Evolutionary conservation across 2,329 filamentous ascomycete genomes (phyloP), one percentile per base, ranked within the genome.

Genomic region (Coniochaeta ligniaria): DNA sequence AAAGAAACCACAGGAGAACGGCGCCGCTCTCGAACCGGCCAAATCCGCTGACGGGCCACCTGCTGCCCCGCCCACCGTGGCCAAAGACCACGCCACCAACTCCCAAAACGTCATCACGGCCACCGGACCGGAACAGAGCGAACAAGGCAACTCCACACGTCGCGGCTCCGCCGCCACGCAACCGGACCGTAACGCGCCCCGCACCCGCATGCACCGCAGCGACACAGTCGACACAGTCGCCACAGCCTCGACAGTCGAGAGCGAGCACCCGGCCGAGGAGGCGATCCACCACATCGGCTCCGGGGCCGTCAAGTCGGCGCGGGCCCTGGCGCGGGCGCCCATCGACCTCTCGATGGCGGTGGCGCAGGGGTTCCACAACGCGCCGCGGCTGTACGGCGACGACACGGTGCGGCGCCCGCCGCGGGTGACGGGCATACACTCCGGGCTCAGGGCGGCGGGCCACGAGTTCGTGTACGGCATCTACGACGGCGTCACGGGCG

Each of bases 351-450:
- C 81, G 0, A 73, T 89, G 45, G 84, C 85, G 0, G 69, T 90
- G 1, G 84, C 85, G 1, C 86, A 89, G 68, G 87, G 87, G 1
- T 89, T 90, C 64, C 87, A 90, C 69, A 90, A 90, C 64, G 86
- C 85, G 0, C 87, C 87, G 1, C 81, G 86, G 2, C 76, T 91
- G 0, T 91, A 90, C 65, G 87, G 87, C 16, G 88, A 91, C 66
- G 81, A 84, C 57, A 90, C 87, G 1, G 88, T 91, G 1, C 81
- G 88, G 3, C 80, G 80, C 1, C 84, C 85, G 1, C 79, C 80
- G 1, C 80, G 85, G 8, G 83, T 90, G 47, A 89, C 85, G 0
- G 88, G 86, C 2, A 79, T 90, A 61, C 77, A 80, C 57, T 89
- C 85, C 2, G 88, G 87, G 0, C 74, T 86, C 11, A 78, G 78